phyloP scores from a whole-genome alignment of 2,329 filamentous ascomycete genomes.

The Aspergillus ochraceus region DNA sequence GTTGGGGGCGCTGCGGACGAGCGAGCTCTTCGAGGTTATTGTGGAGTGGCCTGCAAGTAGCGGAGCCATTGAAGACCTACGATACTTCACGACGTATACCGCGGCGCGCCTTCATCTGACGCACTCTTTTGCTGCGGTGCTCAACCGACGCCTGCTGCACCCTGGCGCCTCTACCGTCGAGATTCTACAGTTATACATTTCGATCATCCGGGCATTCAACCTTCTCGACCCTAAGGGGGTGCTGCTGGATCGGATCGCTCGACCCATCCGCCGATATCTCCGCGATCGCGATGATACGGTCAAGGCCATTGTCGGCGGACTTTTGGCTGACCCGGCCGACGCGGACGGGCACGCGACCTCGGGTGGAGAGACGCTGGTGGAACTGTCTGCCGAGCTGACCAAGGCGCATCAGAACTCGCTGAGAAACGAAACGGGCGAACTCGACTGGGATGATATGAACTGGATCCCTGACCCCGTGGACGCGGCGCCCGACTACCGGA shows the following conservation, averaged over 20 bases:
- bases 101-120: conserved; percentile 58
- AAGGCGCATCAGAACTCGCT: conserved; percentile 43
- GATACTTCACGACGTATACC: conserved; percentile 55
- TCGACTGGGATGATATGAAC: conserved; percentile 88
- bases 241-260: conserved; percentile 65
- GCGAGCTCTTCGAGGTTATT: conserved; percentile 62
- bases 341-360: conserved; percentile 30
- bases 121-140: conserved; percentile 52
- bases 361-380: conserved; percentile 46
- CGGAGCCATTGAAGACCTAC: conserved; percentile 62
- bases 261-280: conserved; percentile 63
- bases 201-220: conserved; percentile 64
- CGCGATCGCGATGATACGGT: conserved; percentile 66
- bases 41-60: conserved; percentile 60
- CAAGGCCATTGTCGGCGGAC: conserved; percentile 63
- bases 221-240: conserved; percentile 65
- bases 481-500: conserved; percentile 87
- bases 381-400: conserved; percentile 55
- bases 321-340: conserved; percentile 56
- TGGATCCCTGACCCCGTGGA: conserved; percentile 94
- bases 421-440: conserved; percentile 58
- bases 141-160: conserved; percentile 59
- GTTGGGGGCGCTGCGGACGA: conserved; percentile 56
- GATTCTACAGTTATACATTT: conserved; percentile 68
- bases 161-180: conserved; percentile 65